Base-by-base conservation (phyloP, 345 rosid genomes). In the Euphorbia lathyris region DNA sequence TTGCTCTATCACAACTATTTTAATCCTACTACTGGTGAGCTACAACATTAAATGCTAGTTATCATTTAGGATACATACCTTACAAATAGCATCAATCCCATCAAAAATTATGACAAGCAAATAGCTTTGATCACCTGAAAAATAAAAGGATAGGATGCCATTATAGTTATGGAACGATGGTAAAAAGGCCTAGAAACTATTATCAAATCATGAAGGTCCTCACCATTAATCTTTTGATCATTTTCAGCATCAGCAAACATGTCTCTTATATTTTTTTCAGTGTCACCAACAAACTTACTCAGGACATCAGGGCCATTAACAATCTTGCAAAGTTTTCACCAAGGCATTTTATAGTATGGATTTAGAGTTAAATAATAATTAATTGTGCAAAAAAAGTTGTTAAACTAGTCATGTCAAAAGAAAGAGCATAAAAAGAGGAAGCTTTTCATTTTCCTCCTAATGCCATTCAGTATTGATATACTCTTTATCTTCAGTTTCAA, bases 1-100 rank as follows among this genome's bases (percentile, higher is more conserved):
- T 19, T 3, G 20, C 20, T 27, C n/a, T 29, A 58, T 16, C n/a
- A 58, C n/a, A 58, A n/a, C 38, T 5, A 9, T 29, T 58, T 30
- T 9, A 58, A 19, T 17, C 6, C 1, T 19, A 5, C 48, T 14
- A 38, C 25, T n/a, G 40, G 2, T 59, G 20, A 14, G 7, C 17
- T 29, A 27, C 19, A 32, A 34, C 26, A 36, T 60, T 42, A 16
- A 16, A 29, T n/a, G 50, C 13, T 58, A 40, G 23, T n/a, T 23
- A 60, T 43, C 38, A 56, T 26, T 25, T 11, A 51, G 58, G 40
- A 51, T 59, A 26, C 77, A 70, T 86, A 96, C 99, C 99, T 96
- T 96, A 78, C 99, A 96, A 65, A 96, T 92, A 72, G 99, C 98
- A 90, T 96, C 99, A 86, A 96, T 96, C 81, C 92, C 99, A 80